Evolutionary conservation across 2,329 filamentous ascomycete genomes (phyloP), one percentile per base, ranked within the genome.

Genomic region (Helicocarpus griseus): DNA sequence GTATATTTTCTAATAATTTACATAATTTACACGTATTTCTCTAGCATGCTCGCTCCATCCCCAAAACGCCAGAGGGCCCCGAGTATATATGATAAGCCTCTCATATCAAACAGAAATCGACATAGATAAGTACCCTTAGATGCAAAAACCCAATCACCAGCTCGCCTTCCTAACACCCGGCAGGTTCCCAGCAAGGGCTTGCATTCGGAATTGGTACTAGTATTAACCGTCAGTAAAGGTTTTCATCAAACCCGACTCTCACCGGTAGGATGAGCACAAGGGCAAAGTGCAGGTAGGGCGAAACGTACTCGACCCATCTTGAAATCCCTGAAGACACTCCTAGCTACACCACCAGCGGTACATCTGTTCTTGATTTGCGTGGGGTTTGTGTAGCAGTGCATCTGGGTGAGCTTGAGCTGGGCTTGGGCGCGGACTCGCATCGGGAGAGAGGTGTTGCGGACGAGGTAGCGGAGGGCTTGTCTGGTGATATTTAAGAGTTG

Each of bases 331-430:
- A 97, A 77, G n/a, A 98, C 78, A 84, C 89, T 89, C 60, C 89
- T 80, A 17, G 85, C 85, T 68, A 88, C 89, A n/a, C 93, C 93
- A 58, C 89, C 89, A 67, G 91, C 80, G 49, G 95, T 85, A 74
- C 93, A 98, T 60, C 93, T 77, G 73, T 96, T 97, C 69, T 86
- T 84, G 69, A 98, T 90, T 76, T 96, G 90, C 47, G 91, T 95
- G 53, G 88, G 82, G 55, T 90, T 80, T 33, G 93, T 97, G 73
- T 97, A 97, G 76, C 82, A 83, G 75, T 96, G 90, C 91, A 97
- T 96, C 73, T 95, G 86, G 3, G 86, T 82, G 58, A 98, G 77
- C 73, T 97, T 85, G 52, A 98, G 81, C 75, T 97, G 91, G 39
- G 93, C 93, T 68, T 95, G 87, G 56, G 88, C 89, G 63, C 94